Evolutionary conservation across 2,329 filamentous ascomycete genomes (phyloP), one percentile per base, ranked within the genome.

Genomic region (Scedosporium dehoogii): DNA sequence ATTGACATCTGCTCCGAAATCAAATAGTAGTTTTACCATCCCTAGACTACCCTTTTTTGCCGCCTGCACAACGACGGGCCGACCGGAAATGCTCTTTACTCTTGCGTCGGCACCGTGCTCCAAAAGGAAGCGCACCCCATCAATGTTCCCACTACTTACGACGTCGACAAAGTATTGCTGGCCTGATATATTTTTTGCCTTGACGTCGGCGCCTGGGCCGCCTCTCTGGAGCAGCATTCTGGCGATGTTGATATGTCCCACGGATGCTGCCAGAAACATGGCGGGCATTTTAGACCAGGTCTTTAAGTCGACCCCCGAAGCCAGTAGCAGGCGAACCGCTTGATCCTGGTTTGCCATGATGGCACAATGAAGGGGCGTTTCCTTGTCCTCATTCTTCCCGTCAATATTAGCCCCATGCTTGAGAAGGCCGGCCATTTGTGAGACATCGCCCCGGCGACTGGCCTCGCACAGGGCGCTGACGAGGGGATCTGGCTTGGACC

Each of bases 381-480:
- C 69, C 1, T 73, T 70, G 5, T 74, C 65, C 2, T 73, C 74
- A 33, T 76, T 71, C n/a, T 69, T 68, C 3, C 74, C 73, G 60
- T 74, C 71, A 29, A 74, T 69, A 44, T 72, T 74, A 42, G 71
- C 72, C 6, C 74, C 74, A 56, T 75, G 70, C 2, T 67, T 64
- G 9, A 76, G 64, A 18, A 76, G 66, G 0, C 70, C 72, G 1
- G 66, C 68, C 48, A 74, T 69, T 21, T 75, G 73, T 10, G 67
- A 66, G 0, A 72, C 63, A n/a, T 75, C 71, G 0, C 74, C 74
- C 1, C 67, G 66, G 1, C 69, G 65, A 2, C 70, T 68, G 1
- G 74, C 74, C 41, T 75, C 68, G 16, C 74, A 76, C 18, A 75
- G 70, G 1, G 74, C 73, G 0, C 72, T 71, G 0, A 73, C 74